phyloP scores from a whole-genome alignment of 495 filamentous ascomycete species.

The Beverwykella pulmonaria region DNA sequence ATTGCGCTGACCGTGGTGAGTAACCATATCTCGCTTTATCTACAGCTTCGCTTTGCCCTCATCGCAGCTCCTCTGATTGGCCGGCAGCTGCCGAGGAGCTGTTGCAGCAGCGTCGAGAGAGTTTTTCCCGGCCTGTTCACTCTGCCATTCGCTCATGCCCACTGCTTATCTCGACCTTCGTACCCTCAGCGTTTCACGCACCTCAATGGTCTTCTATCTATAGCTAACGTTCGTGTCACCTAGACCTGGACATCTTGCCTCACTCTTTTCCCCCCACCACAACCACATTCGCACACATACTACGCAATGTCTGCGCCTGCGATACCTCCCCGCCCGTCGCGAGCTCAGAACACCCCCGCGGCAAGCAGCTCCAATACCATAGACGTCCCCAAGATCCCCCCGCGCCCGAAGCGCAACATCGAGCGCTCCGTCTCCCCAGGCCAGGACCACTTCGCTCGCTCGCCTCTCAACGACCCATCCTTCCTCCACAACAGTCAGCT shows the following conservation, averaged over 20 bases:
- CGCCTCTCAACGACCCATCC: slow-evolving; percentile 75
- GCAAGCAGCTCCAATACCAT: slow-evolving; percentile 45
- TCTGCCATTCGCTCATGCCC: slow-evolving; percentile 15
- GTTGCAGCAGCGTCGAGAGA: slow-evolving; percentile 6
- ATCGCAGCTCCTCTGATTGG: slow-evolving; percentile 28
- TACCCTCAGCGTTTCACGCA: slow-evolving; percentile 13
- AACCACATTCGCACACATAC: slow-evolving; percentile 1
- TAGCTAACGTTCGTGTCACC: neutral
- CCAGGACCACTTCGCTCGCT: slow-evolving; percentile 76
- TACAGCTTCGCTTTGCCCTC: slow-evolving; percentile 22
- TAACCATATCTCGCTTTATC: slow-evolving; percentile 19
- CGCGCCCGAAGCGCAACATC: slow-evolving; percentile 68
- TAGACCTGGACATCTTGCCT: neutral
- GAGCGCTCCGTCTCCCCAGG: slow-evolving; percentile 80
- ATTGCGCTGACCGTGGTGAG: slow-evolving; percentile 16
- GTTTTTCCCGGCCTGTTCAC: neutral
- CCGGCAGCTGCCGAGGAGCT: slow-evolving; percentile 13
- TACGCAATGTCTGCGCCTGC: slow-evolving; percentile 57
- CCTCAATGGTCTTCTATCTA: slow-evolving; percentile 10
- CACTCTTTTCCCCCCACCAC: slow-evolving; percentile 1
- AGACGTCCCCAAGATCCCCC: slow-evolving; percentile 63
- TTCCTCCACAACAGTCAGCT: slow-evolving; percentile 52
- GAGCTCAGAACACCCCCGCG: slow-evolving; percentile 32
- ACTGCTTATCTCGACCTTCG: slow-evolving; percentile 32
- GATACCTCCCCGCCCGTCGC: slow-evolving; percentile 67